Evolutionary conservation across 2,329 filamentous ascomycete genomes (phyloP), one percentile per base, ranked within the genome.

Genomic region (Fusarium goolgardi): DNA sequence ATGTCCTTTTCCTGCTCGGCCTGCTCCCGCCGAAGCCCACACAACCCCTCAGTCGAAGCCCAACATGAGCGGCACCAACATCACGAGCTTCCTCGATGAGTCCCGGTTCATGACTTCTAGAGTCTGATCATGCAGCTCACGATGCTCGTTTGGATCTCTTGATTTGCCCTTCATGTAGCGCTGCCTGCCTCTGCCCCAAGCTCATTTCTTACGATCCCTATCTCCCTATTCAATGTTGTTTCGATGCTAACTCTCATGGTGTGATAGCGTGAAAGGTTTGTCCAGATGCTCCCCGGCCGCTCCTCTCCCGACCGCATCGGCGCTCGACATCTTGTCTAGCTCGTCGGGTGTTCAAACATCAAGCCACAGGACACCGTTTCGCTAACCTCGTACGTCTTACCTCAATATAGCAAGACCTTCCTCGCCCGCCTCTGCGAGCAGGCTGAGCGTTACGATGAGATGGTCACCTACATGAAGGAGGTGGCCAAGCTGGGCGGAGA

Each of bases 401-500:
- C 32, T 55, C 51, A 80, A 51, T 71, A 70, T 82, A 97, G 94
- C 91, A 98, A 98, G 91, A 98, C 96, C 81, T 98, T 98, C 89
- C 93, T 98, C 83, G 96, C 96, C 84, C 91, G 96, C 86, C 94
- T 99, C 81, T 98, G 96, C 88, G 96, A 98, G 92, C 96, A 99
- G 90, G 96, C 96, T 81, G 96, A 98, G 89, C 95, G 95, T 81
- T 99, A 99, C 86, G 95, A 99, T 95, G 96, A 98, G 86, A 98
- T 98, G 95, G 95, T 98, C 77, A 94, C 90, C 80, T 97, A 95
- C 87, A 98, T 98, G 96, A 98, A 98, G 93, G 94, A 97, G 91
- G 95, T 98, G 78, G 95, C 95, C 83, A 96, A 97, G 86, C 81
- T 90, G 75, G 88, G 86, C 75, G 87, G 88, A 77, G 92, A 94